A percentile compares a stretch with the other conserved stretches of the same genome.
Conservation (phyloP, 148 eudicot genomes). For the Euryodendron excelsum region DNA sequence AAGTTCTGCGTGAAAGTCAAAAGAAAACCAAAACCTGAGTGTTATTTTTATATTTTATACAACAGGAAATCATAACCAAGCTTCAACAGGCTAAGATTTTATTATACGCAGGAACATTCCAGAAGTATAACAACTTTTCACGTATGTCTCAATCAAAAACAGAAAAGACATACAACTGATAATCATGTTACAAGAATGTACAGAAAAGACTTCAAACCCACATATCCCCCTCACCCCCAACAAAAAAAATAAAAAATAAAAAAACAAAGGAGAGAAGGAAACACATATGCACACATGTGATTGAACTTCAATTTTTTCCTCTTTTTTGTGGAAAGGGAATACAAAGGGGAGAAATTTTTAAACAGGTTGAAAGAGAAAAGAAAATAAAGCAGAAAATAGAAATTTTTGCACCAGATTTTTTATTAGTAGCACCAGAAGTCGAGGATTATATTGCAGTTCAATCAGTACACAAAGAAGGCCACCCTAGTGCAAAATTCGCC, state of each 20-base stretch:
- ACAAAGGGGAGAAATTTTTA: no score
- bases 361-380: neutral
- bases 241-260: no score
- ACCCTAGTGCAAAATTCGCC: neutral
- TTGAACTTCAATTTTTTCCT: neutral
- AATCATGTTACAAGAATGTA: neutral
- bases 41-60: neutral
- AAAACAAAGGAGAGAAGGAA: neutral
- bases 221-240: no score
- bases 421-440: no score
- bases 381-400: neutral
- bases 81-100: neutral
- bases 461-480: no score
- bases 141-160: neutral
- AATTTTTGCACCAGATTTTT: no score
- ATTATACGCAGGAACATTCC: neutral
- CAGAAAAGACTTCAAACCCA: neutral
- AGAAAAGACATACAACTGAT: neutral
- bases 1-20: constrained; percentile 73
- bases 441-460: no score
- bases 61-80: constrained; percentile 2
- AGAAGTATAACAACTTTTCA: neutral
- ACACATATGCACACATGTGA: neutral
- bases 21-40: neutral
- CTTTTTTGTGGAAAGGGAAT: no score